Percentiles rank a stretch among this genome's conserved stretches.
These are phyloP conservation scores for Albatrellus sp. DNA, from an alignment of 1,284 basidiomycete genomes.

Conservation along the genomic window DNA sequence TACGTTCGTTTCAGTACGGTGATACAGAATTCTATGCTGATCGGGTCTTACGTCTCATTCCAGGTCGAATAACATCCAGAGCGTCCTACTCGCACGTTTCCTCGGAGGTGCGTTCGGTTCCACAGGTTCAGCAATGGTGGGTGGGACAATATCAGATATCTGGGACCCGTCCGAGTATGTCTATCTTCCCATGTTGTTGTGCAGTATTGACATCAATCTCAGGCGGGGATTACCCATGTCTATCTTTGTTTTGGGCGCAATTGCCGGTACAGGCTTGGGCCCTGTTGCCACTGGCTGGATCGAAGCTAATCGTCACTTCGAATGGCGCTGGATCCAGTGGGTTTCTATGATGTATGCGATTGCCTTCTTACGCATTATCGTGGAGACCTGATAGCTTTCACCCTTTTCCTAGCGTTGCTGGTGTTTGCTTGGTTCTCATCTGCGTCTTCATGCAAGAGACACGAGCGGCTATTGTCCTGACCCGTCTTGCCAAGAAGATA, in stretches of 20 bases:
- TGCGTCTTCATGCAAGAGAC: constrained; percentile 49
- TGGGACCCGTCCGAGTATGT: constrained; percentile 46
- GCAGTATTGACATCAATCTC: background rate
- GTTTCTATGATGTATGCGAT: constrained; percentile 49
- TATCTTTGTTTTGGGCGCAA: constrained; percentile 43
- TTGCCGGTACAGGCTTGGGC: constrained; percentile 53
- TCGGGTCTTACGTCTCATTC: background rate
- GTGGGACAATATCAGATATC: constrained; percentile 66
- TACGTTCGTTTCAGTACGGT: background rate
- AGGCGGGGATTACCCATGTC: constrained; percentile 68
- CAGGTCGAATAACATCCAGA: constrained; percentile 56
- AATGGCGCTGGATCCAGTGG: constrained; percentile 81
- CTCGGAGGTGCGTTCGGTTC: constrained; percentile 60
- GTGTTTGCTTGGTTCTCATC: constrained; percentile 28
- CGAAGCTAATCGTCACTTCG: constrained; percentile 43
- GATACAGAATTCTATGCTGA: background rate
- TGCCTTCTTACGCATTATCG: constrained; percentile 3
- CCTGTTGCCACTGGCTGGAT: constrained; percentile 61
- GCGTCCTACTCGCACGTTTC: constrained; percentile 56
- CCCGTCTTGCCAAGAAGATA: constrained; percentile 41
- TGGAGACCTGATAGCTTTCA: constrained; percentile 1
- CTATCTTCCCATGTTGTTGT: background rate
- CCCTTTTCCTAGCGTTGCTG: constrained; percentile 26
- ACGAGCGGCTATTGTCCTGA: constrained; percentile 49
- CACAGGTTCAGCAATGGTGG: constrained; percentile 65